Evolutionary conservation across 495 filamentous ascomycete species (phyloP).

Genomic region (Penicillium soppii): DNA sequence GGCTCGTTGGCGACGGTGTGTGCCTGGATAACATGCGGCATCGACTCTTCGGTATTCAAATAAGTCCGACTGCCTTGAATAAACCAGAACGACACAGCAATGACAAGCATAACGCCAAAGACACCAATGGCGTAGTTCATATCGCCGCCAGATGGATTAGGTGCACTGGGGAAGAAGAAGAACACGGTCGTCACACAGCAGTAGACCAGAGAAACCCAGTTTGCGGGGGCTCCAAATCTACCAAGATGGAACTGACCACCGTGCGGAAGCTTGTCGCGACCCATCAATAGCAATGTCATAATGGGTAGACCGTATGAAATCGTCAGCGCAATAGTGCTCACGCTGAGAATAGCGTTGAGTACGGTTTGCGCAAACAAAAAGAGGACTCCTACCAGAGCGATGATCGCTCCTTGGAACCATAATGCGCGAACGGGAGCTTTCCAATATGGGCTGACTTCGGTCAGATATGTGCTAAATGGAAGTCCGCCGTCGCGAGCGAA

Average conservation of each 20-base stretch:
- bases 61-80: conserved; percentile 35
- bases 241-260: conserved; percentile 40
- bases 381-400: conserved; percentile 40
- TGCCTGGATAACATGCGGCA: conserved; percentile 36
- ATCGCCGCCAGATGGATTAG: conserved; percentile 37
- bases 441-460: conserved; percentile 35
- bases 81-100: conserved; percentile 43
- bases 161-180: conserved; percentile 42
- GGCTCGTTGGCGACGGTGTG: conserved; percentile 27
- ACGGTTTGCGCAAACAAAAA: conserved; percentile 47
- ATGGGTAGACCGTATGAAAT: conserved; percentile 47
- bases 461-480: conserved; percentile 38
- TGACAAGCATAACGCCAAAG: conserved; percentile 48
- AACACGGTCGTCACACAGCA: conserved; percentile 44
- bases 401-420: conserved; percentile 42
- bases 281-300: conserved; percentile 33
- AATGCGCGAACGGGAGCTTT: conserved; percentile 39
- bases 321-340: conserved; percentile 46
- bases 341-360: conserved; percentile 44
- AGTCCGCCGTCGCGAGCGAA: conserved; percentile 58
- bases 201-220: conserved; percentile 42
- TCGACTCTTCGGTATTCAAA: conserved; percentile 38
- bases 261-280: conserved; percentile 40
- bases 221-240: conserved; percentile 26
- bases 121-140: conserved; percentile 51